Evolutionary conservation across 2,329 filamentous ascomycete species (phyloP).

Genomic region (Zymoseptoria brevis): DNA sequence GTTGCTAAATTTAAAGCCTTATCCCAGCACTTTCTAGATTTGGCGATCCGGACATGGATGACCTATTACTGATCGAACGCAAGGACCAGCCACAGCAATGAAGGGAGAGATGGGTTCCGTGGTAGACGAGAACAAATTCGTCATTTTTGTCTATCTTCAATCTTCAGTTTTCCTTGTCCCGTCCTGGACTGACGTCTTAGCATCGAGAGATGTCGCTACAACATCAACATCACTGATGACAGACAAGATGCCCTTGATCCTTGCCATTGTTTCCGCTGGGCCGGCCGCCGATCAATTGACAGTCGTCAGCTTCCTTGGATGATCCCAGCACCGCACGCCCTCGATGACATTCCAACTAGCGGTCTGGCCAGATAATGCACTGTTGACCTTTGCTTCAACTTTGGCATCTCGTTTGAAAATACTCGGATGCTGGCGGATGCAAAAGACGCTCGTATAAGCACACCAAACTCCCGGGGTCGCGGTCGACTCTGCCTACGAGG

Average conservation of each 20-base stretch:
- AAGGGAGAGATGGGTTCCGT: background rate
- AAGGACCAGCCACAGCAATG: background rate
- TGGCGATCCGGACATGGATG: background rate
- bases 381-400: background rate
- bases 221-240: background rate
- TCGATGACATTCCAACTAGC: background rate
- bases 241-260: background rate
- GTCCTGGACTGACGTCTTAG: background rate
- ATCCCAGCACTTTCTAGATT: background rate
- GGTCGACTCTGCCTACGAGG: no score
- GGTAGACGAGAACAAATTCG: background rate
- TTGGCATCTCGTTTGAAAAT: background rate
- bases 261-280: no score
- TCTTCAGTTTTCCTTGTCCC: background rate
- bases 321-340: background rate
- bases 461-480: no score
- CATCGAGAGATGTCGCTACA: background rate
- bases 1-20: background rate
- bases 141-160: background rate
- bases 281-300: no score
- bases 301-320: background rate
- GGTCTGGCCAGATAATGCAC: background rate
- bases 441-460: background rate
- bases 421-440: background rate
- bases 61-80: background rate